Conservation (phyloP, 129 eudicot species). For the sunflower (Helianthus annuus) region HanXRQr2.0-SUNRISE NC_035436.2:11475751-11476250, state of each 20-base stretch:
- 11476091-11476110: no score
- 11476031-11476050: constrained; percentile 14
- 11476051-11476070: constrained; percentile 22
- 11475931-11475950: constrained; percentile 31
- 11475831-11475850: constrained; percentile 31
- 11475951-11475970: constrained; percentile 35
- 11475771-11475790: not conserved
- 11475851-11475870: constrained; percentile 20
- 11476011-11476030: constrained; percentile 24
- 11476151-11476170: no score
- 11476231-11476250: no score
- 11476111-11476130: no score
- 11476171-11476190: no score
- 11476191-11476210: no score
- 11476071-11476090: no score
- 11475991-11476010: constrained; percentile 29
- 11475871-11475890: constrained; percentile 29
- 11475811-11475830: constrained; percentile 18
- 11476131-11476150: no score
- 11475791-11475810: not conserved
- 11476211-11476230: no score
- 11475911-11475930: constrained; percentile 33
- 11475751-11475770: not conserved
- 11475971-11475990: constrained; percentile 35
- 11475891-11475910: constrained; percentile 21